Conservation (phyloP, 306 rosid genomes). For the Trichosanthes cucumerina region DNA sequence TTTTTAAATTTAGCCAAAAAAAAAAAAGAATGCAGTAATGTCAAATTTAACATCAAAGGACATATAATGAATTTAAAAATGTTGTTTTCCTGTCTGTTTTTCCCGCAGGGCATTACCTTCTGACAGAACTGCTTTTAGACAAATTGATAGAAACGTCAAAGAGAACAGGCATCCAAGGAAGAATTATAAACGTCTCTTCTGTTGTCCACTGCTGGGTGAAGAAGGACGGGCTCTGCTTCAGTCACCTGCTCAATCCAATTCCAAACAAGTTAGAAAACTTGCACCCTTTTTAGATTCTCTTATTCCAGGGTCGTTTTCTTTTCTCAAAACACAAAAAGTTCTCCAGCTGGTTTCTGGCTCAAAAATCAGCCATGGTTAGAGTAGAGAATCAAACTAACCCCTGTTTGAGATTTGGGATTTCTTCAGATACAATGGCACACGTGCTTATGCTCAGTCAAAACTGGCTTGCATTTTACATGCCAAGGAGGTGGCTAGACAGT, state of each 20-base stretch:
- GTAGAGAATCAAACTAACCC: background rate
- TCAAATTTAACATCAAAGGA: background rate
- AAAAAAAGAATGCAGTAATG: background rate
- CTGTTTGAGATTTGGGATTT: background rate
- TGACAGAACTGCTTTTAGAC: slow-evolving; percentile 69
- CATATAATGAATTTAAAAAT: background rate
- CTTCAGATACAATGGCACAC: slow-evolving; percentile 78
- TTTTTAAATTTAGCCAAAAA: background rate
- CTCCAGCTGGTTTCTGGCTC: background rate
- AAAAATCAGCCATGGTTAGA: background rate
- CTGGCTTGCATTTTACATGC: slow-evolving; percentile 68
- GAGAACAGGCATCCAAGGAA: slow-evolving; percentile 72
- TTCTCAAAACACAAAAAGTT: background rate
- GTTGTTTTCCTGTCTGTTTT: background rate
- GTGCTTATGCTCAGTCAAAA: slow-evolving; percentile 86
- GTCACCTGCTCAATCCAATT: slow-evolving; percentile 49
- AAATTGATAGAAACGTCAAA: slow-evolving; percentile 77
- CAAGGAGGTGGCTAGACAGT: slow-evolving; percentile 67
- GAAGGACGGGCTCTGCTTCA: slow-evolving; percentile 46
- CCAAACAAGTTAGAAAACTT: slow-evolving; percentile 46
- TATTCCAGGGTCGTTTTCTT: background rate
- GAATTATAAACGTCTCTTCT: slow-evolving; percentile 79
- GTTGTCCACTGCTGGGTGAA: slow-evolving; percentile 77
- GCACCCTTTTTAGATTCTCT: background rate
- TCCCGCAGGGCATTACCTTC: slow-evolving; percentile 62